Conservation (phyloP, 495 filamentous ascomycete species). For the Daldinia vernicosa region DNA sequence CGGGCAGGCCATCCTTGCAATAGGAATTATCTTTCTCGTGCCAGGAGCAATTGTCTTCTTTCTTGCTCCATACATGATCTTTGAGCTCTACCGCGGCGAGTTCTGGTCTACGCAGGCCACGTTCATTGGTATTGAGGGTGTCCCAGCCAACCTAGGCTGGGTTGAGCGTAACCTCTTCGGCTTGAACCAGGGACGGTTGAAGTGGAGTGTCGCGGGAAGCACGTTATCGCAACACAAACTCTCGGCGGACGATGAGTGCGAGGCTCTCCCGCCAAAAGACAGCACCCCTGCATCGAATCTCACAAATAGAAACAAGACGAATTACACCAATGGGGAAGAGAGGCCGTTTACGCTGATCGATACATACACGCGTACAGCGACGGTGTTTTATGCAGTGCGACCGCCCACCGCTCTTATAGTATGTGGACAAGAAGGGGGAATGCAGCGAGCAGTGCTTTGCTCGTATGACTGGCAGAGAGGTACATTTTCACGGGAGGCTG, state of each 20-base stretch:
- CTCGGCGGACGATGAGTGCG: background rate
- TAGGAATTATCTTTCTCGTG: background rate
- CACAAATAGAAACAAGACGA: background rate
- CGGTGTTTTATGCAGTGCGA: background rate
- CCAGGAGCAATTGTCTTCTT: background rate
- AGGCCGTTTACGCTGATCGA: background rate
- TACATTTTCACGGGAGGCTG: background rate
- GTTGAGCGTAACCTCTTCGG: background rate
- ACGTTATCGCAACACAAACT: background rate
- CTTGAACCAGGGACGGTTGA: background rate
- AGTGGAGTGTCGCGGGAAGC: background rate
- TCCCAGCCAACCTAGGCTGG: background rate
- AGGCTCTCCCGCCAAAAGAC: constrained; percentile 1
- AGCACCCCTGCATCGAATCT: background rate
- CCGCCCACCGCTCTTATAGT: background rate
- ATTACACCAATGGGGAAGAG: background rate
- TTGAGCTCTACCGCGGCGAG: constrained; percentile 1
- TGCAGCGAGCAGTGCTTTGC: background rate
- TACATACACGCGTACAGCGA: background rate
- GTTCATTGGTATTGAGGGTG: background rate
- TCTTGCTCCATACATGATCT: background rate
- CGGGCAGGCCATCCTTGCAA: background rate
- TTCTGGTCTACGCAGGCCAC: background rate
- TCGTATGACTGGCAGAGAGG: constrained; percentile 1
- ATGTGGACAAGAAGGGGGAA: background rate